These are phyloP conservation scores for Leucaena leucocephala DNA, from an alignment of 306 rosid species.

Conservation along the genomic window DNA sequence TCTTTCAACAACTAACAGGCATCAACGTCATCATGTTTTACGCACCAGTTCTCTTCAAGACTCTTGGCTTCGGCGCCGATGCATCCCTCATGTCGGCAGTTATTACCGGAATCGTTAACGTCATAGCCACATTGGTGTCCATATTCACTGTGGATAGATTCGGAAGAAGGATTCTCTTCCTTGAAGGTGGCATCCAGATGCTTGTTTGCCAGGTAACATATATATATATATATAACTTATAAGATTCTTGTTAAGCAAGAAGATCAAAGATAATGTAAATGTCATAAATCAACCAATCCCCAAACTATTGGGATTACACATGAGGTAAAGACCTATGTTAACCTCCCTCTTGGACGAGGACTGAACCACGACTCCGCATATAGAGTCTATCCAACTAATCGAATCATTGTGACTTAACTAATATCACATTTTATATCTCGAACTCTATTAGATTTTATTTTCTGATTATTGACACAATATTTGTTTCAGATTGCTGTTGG, in stretches of 20 bases:
- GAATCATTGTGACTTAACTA: no score
- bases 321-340: no score
- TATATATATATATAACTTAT: no score
- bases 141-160: constrained; percentile 23
- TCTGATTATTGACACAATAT: background rate
- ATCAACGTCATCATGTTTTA: constrained; percentile 36
- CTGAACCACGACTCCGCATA: no score
- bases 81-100: constrained; percentile 34
- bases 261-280: no score
- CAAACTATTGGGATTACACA: no score
- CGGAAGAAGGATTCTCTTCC: constrained; percentile 39
- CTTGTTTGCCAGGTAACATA: constrained; percentile 28
- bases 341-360: no score
- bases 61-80: constrained; percentile 30
- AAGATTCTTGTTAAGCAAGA: no score
- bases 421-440: no score
- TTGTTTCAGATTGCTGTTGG: constrained; percentile 38
- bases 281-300: no score
- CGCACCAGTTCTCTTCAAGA: constrained; percentile 32
- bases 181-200: constrained; percentile 38
- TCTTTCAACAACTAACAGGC: constrained; percentile 31
- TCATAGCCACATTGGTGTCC: constrained; percentile 30
- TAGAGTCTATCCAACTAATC: no score
- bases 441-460: no score
- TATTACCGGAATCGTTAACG: constrained; percentile 33